Percentiles rank a stretch among this genome's conserved stretches.
phyloP scores from a whole-genome alignment of 2,329 filamentous ascomycete species.

The Fusarium incarnatum region DNA sequence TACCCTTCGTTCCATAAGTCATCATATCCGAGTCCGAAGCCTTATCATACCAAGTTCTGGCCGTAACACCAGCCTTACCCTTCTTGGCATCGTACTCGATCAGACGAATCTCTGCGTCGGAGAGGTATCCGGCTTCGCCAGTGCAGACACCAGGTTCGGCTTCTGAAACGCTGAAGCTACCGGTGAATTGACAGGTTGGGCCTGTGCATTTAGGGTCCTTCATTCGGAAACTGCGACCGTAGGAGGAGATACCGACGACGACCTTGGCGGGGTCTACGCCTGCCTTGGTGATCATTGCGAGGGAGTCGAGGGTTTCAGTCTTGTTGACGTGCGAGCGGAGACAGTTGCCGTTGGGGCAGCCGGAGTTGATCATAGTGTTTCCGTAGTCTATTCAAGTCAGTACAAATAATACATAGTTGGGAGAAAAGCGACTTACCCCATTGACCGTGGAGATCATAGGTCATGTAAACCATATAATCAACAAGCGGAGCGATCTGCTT shows the following conservation, averaged over 20 bases:
- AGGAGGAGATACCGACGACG: conserved; percentile 47
- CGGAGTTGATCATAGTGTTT: conserved; percentile 42
- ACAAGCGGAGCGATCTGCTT: conserved; percentile 47
- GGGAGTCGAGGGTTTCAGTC: conserved; percentile 53
- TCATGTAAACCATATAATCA: conserved; percentile 55
- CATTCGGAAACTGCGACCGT: conserved; percentile 49
- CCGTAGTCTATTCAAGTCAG: conserved; percentile 40
- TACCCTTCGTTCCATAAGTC: conserved; percentile 36
- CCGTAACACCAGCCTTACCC: conserved; percentile 29
- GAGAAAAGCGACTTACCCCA: conserved; percentile 42
- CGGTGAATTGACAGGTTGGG: conserved; percentile 43
- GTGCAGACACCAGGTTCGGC: conserved; percentile 47
- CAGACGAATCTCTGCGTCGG: conserved; percentile 47
- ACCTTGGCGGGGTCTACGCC: conserved; percentile 50
- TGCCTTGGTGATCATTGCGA: conserved; percentile 54
- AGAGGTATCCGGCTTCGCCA: conserved; percentile 42
- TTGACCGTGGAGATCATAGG: conserved; percentile 53
- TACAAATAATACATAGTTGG: no score
- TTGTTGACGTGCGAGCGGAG: conserved; percentile 55
- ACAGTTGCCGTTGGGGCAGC: conserved; percentile 49
- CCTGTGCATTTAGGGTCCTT: conserved; percentile 42
- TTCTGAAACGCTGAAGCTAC: conserved; percentile 37
- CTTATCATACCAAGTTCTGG: conserved; percentile 38
- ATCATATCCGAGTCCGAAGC: conserved; percentile 43
- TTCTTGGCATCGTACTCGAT: conserved; percentile 41